Percentiles rank a stretch among this genome's conserved stretches.
phyloP scores from a whole-genome alignment of 345 rosid species.

The Geranium brycei region DNA sequence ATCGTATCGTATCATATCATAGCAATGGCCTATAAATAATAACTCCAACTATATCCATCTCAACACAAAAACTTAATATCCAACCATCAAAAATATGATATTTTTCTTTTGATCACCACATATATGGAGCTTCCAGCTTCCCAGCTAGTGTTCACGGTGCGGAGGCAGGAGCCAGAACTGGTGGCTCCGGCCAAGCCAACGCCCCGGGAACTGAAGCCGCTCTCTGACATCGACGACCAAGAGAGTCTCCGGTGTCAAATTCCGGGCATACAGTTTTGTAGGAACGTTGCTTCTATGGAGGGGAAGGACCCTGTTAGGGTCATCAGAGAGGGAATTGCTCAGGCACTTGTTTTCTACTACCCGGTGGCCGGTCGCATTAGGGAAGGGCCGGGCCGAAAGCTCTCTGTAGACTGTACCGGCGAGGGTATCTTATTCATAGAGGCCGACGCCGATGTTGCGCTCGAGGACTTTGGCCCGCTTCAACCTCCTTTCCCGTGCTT shows the following conservation, averaged over 20 bases:
- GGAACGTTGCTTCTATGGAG: slow-evolving; percentile 12
- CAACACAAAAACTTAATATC: too few relatives aligned
- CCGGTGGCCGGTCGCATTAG: slow-evolving; percentile 39
- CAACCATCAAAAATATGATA: too few relatives aligned
- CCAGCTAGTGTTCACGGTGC: slow-evolving; percentile 11
- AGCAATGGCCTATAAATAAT: too few relatives aligned
- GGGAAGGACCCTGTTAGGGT: slow-evolving; percentile 32
- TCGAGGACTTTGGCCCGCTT: slow-evolving; percentile 31
- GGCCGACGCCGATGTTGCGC: slow-evolving; percentile 38
- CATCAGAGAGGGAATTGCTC: slow-evolving; percentile 24
- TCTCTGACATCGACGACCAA: slow-evolving; percentile 58
- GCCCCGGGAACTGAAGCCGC: slow-evolving; percentile 27
- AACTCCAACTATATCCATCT: too few relatives aligned
- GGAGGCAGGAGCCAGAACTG: slow-evolving; percentile 1
- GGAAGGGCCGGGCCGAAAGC: slow-evolving; percentile 22
- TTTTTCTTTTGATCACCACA: too few relatives aligned
- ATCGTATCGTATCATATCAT: too few relatives aligned
- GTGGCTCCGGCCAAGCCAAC: slow-evolving; percentile 34
- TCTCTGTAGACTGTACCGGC: slow-evolving; percentile 42
- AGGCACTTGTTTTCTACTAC: slow-evolving; percentile 33
- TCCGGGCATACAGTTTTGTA: slow-evolving; percentile 25
- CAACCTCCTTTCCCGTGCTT: slow-evolving; percentile 43
- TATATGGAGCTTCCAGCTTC: too few relatives aligned
- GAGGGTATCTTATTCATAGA: slow-evolving; percentile 41
- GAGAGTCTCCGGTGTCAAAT: slow-evolving; percentile 36